Conservation (phyloP, 208 protist genomes). For the Tetramitus jugosus region DNA sequence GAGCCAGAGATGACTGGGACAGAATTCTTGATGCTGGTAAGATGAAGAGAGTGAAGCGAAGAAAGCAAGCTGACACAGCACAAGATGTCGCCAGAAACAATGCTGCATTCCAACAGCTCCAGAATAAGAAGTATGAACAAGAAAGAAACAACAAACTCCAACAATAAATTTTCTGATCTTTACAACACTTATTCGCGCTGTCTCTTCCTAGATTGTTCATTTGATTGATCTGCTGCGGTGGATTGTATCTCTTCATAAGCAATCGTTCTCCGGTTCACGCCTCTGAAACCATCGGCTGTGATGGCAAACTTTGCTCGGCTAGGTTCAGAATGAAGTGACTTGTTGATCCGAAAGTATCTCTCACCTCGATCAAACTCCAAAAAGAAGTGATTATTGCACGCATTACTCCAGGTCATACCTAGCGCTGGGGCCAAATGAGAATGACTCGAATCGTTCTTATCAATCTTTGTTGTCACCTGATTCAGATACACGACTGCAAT, state of each 20-base stretch:
- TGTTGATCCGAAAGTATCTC: neutral
- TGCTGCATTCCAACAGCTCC: neutral
- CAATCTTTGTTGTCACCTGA: conserved; percentile 58
- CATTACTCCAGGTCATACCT: neutral
- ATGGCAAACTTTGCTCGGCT: neutral
- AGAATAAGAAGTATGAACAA: neutral
- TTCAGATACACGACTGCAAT: conserved; percentile 67
- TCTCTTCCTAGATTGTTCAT: no score
- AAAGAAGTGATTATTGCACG: neutral
- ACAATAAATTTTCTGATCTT: no score
- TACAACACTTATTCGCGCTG: no score
- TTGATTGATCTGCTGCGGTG: no score
- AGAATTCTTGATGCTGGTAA: neutral
- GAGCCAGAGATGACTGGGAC: neutral
- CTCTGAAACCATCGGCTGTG: neutral
- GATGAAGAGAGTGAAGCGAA: neutral
- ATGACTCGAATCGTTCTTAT: neutral
- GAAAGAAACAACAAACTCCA: neutral
- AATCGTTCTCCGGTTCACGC: no score
- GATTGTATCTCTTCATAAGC: no score
- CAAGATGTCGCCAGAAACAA: neutral
- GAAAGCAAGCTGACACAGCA: neutral
- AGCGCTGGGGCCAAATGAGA: neutral
- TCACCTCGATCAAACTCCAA: neutral
- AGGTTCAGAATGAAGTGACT: neutral